These are phyloP conservation scores for Aspergillus udagawae DNA, from an alignment of 2,329 filamentous ascomycete genomes.

Conservation along the genomic window DNA sequence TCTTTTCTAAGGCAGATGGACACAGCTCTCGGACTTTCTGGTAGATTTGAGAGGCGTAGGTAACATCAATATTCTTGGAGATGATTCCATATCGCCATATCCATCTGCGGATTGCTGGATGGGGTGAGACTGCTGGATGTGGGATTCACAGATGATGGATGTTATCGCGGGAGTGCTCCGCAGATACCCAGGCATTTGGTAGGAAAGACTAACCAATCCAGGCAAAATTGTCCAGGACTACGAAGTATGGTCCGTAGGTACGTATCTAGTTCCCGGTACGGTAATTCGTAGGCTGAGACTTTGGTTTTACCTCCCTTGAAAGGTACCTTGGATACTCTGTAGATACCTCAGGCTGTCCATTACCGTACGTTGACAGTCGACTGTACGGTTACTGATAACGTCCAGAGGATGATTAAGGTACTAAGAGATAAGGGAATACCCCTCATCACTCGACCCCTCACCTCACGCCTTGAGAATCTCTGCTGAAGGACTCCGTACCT, in stretches of 20 bases:
- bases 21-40: neutral
- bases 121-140: neutral
- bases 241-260: too few relatives aligned
- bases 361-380: neutral
- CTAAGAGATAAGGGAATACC: neutral
- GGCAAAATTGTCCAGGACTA: constrained; percentile 18
- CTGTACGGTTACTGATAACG: neutral
- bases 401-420: neutral
- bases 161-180: neutral
- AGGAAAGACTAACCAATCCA: constrained; percentile 17
- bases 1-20: neutral
- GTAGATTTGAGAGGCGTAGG: neutral
- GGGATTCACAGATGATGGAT: neutral
- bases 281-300: neutral
- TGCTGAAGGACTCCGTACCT: neutral
- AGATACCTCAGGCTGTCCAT: neutral
- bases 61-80: neutral
- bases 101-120: neutral
- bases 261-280: neutral
- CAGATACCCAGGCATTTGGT: neutral
- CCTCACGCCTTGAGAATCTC: neutral
- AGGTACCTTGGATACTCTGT: neutral
- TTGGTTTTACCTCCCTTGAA: neutral
- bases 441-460: neutral
- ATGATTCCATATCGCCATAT: too few relatives aligned